Evolutionary conservation across 306 rosid genomes (phyloP).

Genomic region (Astragalus membranaceus): DNA sequence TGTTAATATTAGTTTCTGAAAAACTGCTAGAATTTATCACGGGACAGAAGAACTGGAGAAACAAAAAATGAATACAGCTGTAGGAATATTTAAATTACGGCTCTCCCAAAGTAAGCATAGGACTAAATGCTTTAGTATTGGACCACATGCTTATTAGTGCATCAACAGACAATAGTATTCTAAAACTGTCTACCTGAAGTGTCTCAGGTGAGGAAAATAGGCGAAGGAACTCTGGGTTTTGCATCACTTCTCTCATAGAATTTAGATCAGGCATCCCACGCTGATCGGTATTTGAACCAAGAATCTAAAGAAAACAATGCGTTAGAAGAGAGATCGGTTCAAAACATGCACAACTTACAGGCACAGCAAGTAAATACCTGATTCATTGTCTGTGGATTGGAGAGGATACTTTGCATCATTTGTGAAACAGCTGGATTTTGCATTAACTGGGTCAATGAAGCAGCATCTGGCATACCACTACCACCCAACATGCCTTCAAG

Average conservation of each 20-base stretch:
- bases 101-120: not conserved
- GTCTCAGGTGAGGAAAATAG: slow-evolving; percentile 80
- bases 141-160: not conserved
- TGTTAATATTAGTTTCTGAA: not conserved
- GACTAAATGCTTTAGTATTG: slow-evolving; percentile 1
- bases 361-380: slow-evolving; percentile 42
- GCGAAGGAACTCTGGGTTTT: slow-evolving; percentile 74
- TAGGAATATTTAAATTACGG: not conserved
- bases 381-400: slow-evolving; percentile 72
- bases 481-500: slow-evolving; percentile 55
- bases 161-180: slow-evolving; percentile 6
- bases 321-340: slow-evolving; percentile 24
- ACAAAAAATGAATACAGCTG: not conserved
- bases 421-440: slow-evolving; percentile 85
- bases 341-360: slow-evolving; percentile 10
- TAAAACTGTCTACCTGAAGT: slow-evolving; percentile 58
- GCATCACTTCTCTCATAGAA: slow-evolving; percentile 82
- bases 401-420: slow-evolving; percentile 78
- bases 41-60: not conserved
- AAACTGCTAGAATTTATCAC: not conserved
- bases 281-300: slow-evolving; percentile 54
- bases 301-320: slow-evolving; percentile 34
- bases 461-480: slow-evolving; percentile 56
- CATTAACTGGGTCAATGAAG: slow-evolving; percentile 56
- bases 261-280: slow-evolving; percentile 65